Conservation (phyloP, 768 basidiomycete genomes). For the Nevesoporus exiguus region DNA sequence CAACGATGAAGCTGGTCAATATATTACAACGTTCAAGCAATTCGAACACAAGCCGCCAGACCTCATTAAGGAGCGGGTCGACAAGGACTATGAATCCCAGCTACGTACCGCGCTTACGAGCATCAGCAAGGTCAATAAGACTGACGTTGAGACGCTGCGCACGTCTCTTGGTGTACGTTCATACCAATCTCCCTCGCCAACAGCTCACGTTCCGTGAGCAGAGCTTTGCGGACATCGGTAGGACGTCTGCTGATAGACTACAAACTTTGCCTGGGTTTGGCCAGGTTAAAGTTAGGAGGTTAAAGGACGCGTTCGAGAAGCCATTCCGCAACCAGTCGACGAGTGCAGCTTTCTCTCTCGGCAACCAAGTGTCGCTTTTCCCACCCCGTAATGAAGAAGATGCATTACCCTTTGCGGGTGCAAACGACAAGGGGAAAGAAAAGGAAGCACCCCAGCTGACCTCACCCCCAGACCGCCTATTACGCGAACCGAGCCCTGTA, state of each 20-base stretch:
- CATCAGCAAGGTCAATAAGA: constrained; percentile 95
- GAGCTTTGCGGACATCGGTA: constrained; percentile 85
- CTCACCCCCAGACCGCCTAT: constrained; percentile 10
- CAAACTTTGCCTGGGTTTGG: constrained; percentile 90
- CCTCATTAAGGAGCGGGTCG: constrained; percentile 90
- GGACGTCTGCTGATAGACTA: constrained; percentile 68
- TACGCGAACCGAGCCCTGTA: constrained; percentile 50
- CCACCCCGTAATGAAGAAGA: not conserved
- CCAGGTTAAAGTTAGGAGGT: constrained; percentile 86
- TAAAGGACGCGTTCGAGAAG: constrained; percentile 88
- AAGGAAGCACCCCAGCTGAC: constrained; percentile 14
- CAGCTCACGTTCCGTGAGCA: constrained; percentile 31
- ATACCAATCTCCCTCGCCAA: not conserved
- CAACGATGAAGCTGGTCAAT: constrained; percentile 87
- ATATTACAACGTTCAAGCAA: constrained; percentile 87
- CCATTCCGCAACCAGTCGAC: constrained; percentile 75
- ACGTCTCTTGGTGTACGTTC: constrained; percentile 83
- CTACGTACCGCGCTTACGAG: constrained; percentile 80
- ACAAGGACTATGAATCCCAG: constrained; percentile 83
- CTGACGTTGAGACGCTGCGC: constrained; percentile 90
- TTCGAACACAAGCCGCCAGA: constrained; percentile 93
- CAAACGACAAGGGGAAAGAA: constrained; percentile 17
- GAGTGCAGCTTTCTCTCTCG: constrained; percentile 37
- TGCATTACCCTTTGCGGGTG: not conserved
- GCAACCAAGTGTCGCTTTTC: constrained; percentile 21